Evolutionary conservation across 108 stramenopile genomes (phyloP), one percentile per base, ranked within the genome.

Genomic region (Fragilaria crotonensis): DNA sequence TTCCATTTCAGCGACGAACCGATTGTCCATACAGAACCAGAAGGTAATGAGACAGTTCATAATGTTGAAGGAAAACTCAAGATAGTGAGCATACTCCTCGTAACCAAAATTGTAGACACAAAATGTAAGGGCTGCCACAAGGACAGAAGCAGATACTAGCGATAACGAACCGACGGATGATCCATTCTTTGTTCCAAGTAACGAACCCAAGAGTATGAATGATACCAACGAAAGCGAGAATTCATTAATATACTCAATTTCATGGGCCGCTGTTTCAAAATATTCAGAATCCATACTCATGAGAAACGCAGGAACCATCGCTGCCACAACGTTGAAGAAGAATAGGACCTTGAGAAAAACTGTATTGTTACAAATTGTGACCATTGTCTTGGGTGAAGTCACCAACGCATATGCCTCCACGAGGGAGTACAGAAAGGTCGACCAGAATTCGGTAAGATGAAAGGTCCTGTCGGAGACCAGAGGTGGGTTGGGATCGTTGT

Each of bases 241-340:
- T 54, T 70, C 68, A 41, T 75, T 75, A n/a, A 60, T n/a, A 41
- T 71, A 75, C 48, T 75, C 74, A 29, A 75, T 67, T 45, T 75
- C 60, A 47, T 75, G 74, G 7, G 48, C 30, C 22, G 48, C 1
- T 27, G 25, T 55, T 58, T 75, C 73, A 57, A 75, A 75, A 45
- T 55, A 67, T 22, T 70, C 44, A 18, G 45, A 31, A 29, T 64
- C 30, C 31, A 68, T 23, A 14, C 67, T 57, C 7, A 75, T 55
- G 19, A 75, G 29, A 5, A 75, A 21, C 14, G 74, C 74, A 20
- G 74, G 74, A 5, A 63, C 19, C 1, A 60, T 25, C 2, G 70
- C 44, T 4, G 70, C 70, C 9, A 75, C 70, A 28, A 75, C 60
- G 33, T 75, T 67, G 60, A 67, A 67, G 47, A 75, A 75, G 23